Evolutionary conservation across 805 yeast species (phyloP), one percentile per base, ranked within the genome.

Genomic region (Zygosaccharomyces lentus): DNA sequence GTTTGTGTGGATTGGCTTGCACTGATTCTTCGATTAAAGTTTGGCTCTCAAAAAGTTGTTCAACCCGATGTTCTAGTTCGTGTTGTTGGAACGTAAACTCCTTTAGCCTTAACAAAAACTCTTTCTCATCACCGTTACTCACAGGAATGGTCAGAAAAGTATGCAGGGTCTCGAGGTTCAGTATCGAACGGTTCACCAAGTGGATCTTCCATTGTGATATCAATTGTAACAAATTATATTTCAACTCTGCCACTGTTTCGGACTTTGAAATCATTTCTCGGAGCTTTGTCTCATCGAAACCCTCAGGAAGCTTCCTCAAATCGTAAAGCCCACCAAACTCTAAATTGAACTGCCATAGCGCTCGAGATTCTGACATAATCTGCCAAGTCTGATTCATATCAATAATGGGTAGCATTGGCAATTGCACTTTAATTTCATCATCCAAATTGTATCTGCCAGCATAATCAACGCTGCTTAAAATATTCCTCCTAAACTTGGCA

Each of bases 381-480:
- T 80, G 74, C 17, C 69, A 58, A 10, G 61, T 50, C 2, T 68
- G 50, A 1, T 55, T 54, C 7, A 85, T 59, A 7, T 70, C 69
- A 0, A 70, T 54, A 1, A 78, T 58, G 1, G 96, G 90, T 34
- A 91, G 67, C 47, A 91, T 77, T 2, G 97, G 97, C 2, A 88
- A 34, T 26, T 47, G 40, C 9, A 49, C 49, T 8, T 45, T 47
- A 19, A 56, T 54, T 10, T 46, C 46, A 25, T 49, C 57, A 16
- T 48, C 49, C 6, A 54, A 41, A 31, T 56, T 60, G 24, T 56
- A 49, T 27, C 66, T 52, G 4, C 63, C 61, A 6, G 57, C 29
- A 50, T 70, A 71, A 47, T 75, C 74, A 9, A 68, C 67, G 50
- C 70, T 69, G 7, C 66, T 59, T 6, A 80, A 51, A 6, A 79